Percentiles rank a stretch among this genome's conserved stretches.
Conservation (phyloP, 2,329 filamentous ascomycete species). For the Coleophoma eucalyptorum region DNA sequence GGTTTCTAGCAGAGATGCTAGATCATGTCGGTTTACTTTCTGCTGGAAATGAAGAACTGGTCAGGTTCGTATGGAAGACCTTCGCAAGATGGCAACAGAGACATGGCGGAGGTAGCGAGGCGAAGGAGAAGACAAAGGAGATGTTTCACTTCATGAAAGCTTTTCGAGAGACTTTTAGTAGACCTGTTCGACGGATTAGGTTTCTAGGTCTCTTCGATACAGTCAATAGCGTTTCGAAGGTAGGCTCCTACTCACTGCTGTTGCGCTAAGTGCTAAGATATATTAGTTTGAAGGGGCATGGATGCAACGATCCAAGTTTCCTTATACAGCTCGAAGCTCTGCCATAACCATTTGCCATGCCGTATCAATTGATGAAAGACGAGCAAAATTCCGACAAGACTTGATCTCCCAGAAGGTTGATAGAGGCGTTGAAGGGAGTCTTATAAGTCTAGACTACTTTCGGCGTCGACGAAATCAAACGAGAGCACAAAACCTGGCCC, state of each 20-base stretch:
- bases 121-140: constrained; percentile 47
- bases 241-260: too few species aligned
- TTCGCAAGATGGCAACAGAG: constrained; percentile 68
- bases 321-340: neutral
- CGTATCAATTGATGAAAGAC: neutral
- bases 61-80: constrained; percentile 79
- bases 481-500: neutral
- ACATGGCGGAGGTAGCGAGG: constrained; percentile 29
- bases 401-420: neutral
- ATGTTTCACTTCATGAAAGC: constrained; percentile 74
- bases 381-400: neutral
- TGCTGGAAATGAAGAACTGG: constrained; percentile 83
- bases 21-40: constrained; percentile 77
- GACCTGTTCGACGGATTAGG: constrained; percentile 68
- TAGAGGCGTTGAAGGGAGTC: neutral
- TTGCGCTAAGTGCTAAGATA: constrained; percentile 28
- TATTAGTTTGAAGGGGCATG: constrained; percentile 28
- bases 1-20: constrained; percentile 79
- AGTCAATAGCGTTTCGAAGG: constrained; percentile 70
- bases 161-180: constrained; percentile 77
- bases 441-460: neutral
- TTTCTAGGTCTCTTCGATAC: constrained; percentile 82
- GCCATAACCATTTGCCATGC: neutral
- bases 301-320: constrained; percentile 36
- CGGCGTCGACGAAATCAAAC: neutral